These are phyloP conservation scores for Claviceps capensis DNA, from an alignment of 2,329 filamentous ascomycete species.

Conservation along the genomic window DNA sequence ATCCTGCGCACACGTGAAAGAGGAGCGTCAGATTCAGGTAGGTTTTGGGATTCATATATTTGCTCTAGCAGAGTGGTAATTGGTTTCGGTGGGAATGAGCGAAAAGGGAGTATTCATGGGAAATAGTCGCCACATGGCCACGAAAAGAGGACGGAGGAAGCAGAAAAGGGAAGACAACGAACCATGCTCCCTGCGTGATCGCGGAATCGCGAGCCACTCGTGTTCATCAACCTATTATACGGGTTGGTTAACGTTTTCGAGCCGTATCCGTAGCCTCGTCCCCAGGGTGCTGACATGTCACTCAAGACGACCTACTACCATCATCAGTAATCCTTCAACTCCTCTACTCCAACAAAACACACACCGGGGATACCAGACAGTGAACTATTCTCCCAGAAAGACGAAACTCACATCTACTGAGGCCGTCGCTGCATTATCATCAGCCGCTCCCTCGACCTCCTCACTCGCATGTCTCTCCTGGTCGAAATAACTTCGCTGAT, in stretches of 20 bases:
- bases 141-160: background rate
- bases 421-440: constrained; percentile 8
- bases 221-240: constrained; percentile 98
- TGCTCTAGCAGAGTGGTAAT: too few species aligned
- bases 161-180: constrained; percentile 17
- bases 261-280: constrained; percentile 62
- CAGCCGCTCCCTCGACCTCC: constrained; percentile 9
- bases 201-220: constrained; percentile 70
- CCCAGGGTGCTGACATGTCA: constrained; percentile 99
- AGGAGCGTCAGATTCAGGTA: background rate
- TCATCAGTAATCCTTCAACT: background rate
- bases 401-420: constrained; percentile 52
- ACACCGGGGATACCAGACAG: background rate
- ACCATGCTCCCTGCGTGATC: constrained; percentile 96
- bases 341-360: background rate
- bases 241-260: constrained; percentile 90
- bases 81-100: too few species aligned
- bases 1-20: constrained; percentile 43
- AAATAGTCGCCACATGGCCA: too few species aligned
- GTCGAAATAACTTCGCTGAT: constrained; percentile 51
- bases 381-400: background rate
- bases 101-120: too few species aligned
- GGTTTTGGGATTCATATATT: too few species aligned
- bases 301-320: constrained; percentile 62
- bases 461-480: constrained; percentile 35